Evolutionary conservation across 805 yeast genomes (phyloP), one percentile per base, ranked within the genome.

Genomic region (Metschnikowia santaceciliae): DNA sequence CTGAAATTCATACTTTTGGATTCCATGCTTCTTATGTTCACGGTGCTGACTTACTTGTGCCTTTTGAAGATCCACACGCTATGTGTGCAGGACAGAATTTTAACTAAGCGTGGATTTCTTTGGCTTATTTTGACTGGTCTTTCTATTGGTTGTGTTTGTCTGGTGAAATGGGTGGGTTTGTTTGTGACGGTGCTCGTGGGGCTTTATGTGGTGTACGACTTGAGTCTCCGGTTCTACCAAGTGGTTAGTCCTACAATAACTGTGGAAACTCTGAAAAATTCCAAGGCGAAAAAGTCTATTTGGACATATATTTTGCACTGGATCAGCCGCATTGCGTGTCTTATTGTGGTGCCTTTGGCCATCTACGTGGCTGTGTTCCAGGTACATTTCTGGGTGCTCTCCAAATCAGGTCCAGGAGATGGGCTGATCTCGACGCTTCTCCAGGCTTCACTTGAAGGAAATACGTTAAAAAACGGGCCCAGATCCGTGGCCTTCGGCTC

Each of bases 361-460:
- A 80, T 92, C 22, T 94, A 89, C 62, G 64, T 88, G 62, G 61
- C 78, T 32, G 81, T 85, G 61, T 94, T 94, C 78, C 86, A 84
- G 63, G 72, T 88, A 39, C 99, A 94, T 67, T 94, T 94, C 60
- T 61, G 77, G 17, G 71, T 90, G 36, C 78, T 94, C 51, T 81
- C 79, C 61, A 83, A 83, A 60, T 80, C 95, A 1, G 99, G 99
- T 17, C 83, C 96, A 0, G 99, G 98, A 39, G 96, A 92, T 67
- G 87, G 95, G 2, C 84, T 94, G 47, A 88, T 94, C 72, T 84
- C 94, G 15, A 84, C 97, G 0, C 76, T 92, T 47, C 84, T 94
- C 70, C 99, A 94, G 69, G 91, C 92, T 8, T 88, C 92, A 53
- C 73, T 94, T 55, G 78, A 78, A 47, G 88, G 86, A 10, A 81